Evolutionary conservation across 2,329 filamentous ascomycete genomes (phyloP).

Genomic region (Apiospora arundinis): DNA sequence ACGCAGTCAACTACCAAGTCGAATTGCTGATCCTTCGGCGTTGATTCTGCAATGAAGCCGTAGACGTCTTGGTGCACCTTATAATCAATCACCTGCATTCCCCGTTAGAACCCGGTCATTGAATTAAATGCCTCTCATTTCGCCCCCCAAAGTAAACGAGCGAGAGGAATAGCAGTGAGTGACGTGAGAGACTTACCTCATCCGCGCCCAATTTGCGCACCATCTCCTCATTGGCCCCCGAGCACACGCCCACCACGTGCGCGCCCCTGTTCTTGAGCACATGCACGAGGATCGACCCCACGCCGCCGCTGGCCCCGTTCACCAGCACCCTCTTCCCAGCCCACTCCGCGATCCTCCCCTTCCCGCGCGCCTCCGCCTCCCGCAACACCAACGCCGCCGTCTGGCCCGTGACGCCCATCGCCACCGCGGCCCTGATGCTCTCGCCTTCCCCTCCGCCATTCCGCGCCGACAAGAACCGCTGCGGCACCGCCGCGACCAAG

Average conservation of each 20-base stretch:
- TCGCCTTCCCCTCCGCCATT: neutral
- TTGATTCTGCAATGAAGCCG: neutral
- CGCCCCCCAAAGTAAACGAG: too few species aligned
- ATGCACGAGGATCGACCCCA: conserved; percentile 25
- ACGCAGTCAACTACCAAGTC: conserved; percentile 26
- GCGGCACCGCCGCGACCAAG: conserved; percentile 21
- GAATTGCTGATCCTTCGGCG: neutral
- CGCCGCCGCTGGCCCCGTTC: conserved; percentile 26
- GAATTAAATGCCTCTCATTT: too few species aligned
- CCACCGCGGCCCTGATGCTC: conserved; percentile 2
- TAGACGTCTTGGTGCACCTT: conserved; percentile 23
- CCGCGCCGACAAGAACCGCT: neutral
- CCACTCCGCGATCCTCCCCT: neutral
- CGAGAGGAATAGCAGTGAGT: too few species aligned
- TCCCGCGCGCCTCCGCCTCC: conserved; percentile 1
- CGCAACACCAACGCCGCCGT: conserved; percentile 24
- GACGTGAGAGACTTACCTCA: conserved; percentile 13
- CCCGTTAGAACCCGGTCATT: neutral
- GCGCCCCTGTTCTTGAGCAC: conserved; percentile 23
- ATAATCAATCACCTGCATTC: conserved; percentile 26
- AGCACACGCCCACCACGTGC: conserved; percentile 23
- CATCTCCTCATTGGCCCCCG: conserved; percentile 20
- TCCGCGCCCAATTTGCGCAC: conserved; percentile 23
- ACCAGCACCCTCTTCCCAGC: conserved; percentile 21
- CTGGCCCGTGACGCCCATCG: conserved; percentile 24